phyloP scores from a whole-genome alignment of 2,329 filamentous ascomycete genomes.

The Phyllosticta capitalensis region DNA sequence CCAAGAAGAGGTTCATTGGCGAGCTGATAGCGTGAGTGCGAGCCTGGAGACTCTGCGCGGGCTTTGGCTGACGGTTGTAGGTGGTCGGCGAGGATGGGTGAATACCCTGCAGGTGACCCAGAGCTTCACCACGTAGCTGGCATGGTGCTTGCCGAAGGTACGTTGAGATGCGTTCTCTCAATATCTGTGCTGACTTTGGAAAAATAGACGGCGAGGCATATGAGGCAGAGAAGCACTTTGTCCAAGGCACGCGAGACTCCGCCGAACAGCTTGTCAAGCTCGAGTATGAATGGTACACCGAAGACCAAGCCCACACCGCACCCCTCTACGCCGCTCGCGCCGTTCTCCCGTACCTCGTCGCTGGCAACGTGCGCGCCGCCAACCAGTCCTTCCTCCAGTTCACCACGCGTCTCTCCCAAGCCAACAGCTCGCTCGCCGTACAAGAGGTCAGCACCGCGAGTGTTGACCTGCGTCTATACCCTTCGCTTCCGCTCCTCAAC shows the following conservation, averaged over 20 bases:
- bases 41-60: neutral
- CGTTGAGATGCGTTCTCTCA: slow-evolving; percentile 4
- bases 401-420: slow-evolving; percentile 52
- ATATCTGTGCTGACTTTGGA: neutral
- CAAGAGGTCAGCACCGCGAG: slow-evolving; percentile 66
- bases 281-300: slow-evolving; percentile 89
- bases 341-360: slow-evolving; percentile 80
- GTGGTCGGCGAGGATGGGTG: slow-evolving; percentile 80
- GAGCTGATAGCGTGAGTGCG: slow-evolving; percentile 66
- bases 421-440: slow-evolving; percentile 55
- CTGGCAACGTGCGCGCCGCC: slow-evolving; percentile 83
- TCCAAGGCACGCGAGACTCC: slow-evolving; percentile 83
- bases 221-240: slow-evolving; percentile 83
- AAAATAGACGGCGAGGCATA: slow-evolving; percentile 71
- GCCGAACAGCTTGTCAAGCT: slow-evolving; percentile 69
- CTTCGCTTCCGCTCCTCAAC: slow-evolving; percentile 86
- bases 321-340: slow-evolving; percentile 78
- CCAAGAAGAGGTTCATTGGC: slow-evolving; percentile 81
- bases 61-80: slow-evolving; percentile 25
- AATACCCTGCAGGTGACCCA: slow-evolving; percentile 83
- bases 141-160: slow-evolving; percentile 72
- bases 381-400: slow-evolving; percentile 74
- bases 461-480: slow-evolving; percentile 68
- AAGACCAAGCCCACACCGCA: slow-evolving; percentile 80
- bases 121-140: slow-evolving; percentile 91